Evolutionary conservation across 805 yeast species (phyloP).

Genomic region (Kazachstania martiniae): DNA sequence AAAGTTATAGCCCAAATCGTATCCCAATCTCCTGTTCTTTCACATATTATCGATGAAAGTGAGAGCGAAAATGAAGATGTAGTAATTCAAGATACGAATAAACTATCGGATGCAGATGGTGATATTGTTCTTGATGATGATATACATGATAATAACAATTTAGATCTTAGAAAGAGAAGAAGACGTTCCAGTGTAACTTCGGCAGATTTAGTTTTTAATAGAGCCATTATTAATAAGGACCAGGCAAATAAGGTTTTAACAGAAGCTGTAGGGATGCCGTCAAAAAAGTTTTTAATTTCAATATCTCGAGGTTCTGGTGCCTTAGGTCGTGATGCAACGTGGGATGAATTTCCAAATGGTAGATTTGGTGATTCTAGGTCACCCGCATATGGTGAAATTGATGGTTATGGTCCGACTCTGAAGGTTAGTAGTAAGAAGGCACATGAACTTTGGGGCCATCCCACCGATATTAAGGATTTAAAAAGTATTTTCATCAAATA

Average conservation of each 20-base stretch:
- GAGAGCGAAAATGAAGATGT: conserved; percentile 3
- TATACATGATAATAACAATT: conserved; percentile 3
- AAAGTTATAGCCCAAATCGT: conserved; percentile 83
- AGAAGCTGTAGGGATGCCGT: conserved; percentile 19
- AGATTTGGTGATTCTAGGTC: conserved; percentile 91
- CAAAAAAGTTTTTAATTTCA: conserved; percentile 53
- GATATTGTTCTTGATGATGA: conserved; percentile 25
- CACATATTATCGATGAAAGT: conserved; percentile 35
- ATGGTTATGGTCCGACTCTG: conserved; percentile 90
- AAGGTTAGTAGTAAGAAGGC: conserved; percentile 65
- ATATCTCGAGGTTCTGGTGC: conserved; percentile 79
- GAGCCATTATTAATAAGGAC: conserved; percentile 25
- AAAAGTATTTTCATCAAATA: conserved; percentile 59
- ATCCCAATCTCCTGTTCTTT: conserved; percentile 45
- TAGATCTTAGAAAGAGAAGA: conserved; percentile 20
- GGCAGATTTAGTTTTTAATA: conserved; percentile 31
- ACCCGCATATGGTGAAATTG: conserved; percentile 96
- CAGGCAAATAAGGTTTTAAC: conserved; percentile 11
- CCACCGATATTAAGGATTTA: conserved; percentile 48
- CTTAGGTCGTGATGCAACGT: conserved; percentile 78
- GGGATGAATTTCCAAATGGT: conserved; percentile 97
- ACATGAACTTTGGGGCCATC: conserved; percentile 69
- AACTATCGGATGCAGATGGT: conserved; percentile 21
- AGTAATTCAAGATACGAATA: conserved; percentile 15
- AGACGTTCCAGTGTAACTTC: conserved; percentile 23